A percentile compares a stretch with the other conserved stretches of the same genome.
Conservation (phyloP, 202 grass and related monocot species). For the Carex arenaria region DNA sequence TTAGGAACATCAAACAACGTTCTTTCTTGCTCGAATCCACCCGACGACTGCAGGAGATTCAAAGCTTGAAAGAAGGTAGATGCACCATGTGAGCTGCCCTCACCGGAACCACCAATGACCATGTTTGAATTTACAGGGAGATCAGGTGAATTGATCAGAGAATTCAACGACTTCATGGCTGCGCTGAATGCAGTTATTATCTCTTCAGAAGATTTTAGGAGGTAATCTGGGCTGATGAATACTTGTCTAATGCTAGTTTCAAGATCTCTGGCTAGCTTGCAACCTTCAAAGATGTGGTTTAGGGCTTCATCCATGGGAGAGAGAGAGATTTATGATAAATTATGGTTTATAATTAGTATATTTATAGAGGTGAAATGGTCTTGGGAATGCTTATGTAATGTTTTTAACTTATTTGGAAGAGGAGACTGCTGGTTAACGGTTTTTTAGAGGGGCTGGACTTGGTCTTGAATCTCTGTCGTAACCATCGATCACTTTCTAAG, state of each 20-base stretch:
- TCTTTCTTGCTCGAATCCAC: neutral
- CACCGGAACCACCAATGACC: neutral
- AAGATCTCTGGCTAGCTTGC: slow-evolving; percentile 27
- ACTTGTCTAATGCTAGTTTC: slow-evolving; percentile 13
- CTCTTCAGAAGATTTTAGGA: slow-evolving; percentile 16
- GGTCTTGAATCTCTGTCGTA: slow-evolving; percentile 21
- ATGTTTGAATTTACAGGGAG: neutral
- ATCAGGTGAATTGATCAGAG: neutral
- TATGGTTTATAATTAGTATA: neutral
- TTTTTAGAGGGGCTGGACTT: slow-evolving; percentile 24
- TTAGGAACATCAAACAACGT: neutral
- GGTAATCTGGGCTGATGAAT: neutral
- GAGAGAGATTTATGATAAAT: neutral
- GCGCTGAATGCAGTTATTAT: slow-evolving; percentile 9
- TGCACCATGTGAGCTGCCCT: slow-evolving; percentile 5
- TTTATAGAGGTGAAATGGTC: slow-evolving; percentile 9
- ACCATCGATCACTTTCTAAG: slow-evolving; percentile 1
- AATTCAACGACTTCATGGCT: neutral
- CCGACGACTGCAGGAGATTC: neutral
- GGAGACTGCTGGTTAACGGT: neutral
- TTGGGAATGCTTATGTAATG: slow-evolving; percentile 4
- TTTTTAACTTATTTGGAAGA: neutral
- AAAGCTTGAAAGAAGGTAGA: slow-evolving; percentile 9
- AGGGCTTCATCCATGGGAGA: slow-evolving; percentile 31
- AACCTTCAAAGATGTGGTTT: slow-evolving; percentile 27